Percentiles rank a stretch among this genome's conserved stretches.
These are phyloP conservation scores for Agapanthus africanus DNA, from an alignment of 106 monocot genomes.

Conservation along the genomic window DNA sequence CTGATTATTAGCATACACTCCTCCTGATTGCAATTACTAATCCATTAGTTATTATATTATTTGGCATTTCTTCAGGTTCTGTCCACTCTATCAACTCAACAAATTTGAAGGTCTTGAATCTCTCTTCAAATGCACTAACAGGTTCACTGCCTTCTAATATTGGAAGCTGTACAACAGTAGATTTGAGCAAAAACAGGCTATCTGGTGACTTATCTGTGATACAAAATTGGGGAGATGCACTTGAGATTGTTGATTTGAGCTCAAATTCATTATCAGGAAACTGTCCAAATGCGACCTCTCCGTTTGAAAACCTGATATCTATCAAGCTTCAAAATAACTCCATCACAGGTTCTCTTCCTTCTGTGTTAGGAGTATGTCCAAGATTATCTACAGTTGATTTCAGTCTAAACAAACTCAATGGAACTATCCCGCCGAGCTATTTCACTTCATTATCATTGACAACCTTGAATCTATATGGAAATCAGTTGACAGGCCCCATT, in stretches of 20 bases:
- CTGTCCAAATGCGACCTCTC: constrained; percentile 35
- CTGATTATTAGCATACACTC: neutral
- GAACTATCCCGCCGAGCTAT: constrained; percentile 38
- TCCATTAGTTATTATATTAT: neutral
- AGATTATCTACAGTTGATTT: constrained; percentile 53
- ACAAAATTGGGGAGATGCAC: constrained; percentile 46
- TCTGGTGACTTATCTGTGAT: constrained; percentile 51
- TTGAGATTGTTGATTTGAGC: constrained; percentile 71
- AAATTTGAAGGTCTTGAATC: constrained; percentile 58
- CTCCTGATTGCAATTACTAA: neutral
- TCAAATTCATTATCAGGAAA: constrained; percentile 65
- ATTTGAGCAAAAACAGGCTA: constrained; percentile 63
- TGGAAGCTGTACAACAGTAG: constrained; percentile 44
- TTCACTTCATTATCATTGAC: constrained; percentile 53
- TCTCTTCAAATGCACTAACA: constrained; percentile 74
- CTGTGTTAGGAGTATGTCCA: constrained; percentile 40
- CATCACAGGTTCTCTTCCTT: constrained; percentile 60
- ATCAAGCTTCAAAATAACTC: constrained; percentile 72
- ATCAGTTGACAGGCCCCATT: constrained; percentile 55
- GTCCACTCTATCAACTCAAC: constrained; percentile 56
- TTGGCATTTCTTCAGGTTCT: constrained; percentile 38
- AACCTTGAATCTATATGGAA: constrained; percentile 69
- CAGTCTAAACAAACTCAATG: constrained; percentile 50
- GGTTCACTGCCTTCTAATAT: constrained; percentile 53
- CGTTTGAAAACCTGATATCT: constrained; percentile 35